These are phyloP conservation scores for Ziziphus jujuba DNA, from an alignment of 306 rosid genomes.

Conservation along the genomic window DNA sequence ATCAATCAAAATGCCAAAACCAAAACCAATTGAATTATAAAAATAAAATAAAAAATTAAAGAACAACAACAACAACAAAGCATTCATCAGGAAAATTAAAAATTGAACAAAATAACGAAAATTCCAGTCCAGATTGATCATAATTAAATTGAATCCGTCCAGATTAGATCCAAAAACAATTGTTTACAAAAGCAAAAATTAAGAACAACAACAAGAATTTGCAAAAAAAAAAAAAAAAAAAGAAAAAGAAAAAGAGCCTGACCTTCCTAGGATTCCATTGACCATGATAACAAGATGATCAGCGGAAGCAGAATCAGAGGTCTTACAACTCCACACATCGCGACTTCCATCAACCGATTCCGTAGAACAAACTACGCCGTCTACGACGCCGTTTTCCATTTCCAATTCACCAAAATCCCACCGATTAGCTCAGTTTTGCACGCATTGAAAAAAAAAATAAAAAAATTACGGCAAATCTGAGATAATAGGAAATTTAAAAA, in stretches of 20 bases:
- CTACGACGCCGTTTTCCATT: constrained; percentile 54
- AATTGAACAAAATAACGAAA: not conserved
- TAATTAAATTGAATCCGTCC: not conserved
- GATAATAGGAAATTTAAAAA: constrained; percentile 9
- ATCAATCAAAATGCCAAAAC: too few relatives aligned
- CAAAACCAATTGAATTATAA: not conserved
- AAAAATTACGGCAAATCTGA: not conserved
- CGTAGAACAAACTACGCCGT: constrained; percentile 56
- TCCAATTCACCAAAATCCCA: not conserved
- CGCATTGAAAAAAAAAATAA: constrained; percentile 12
- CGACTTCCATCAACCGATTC: constrained; percentile 62
- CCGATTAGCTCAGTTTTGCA: not conserved
- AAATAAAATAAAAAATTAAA: not conserved
- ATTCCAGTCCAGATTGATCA: not conserved
- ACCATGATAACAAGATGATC: constrained; percentile 93
- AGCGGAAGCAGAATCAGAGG: constrained; percentile 71
- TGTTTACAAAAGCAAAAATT: not conserved
- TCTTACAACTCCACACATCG: constrained; percentile 75
- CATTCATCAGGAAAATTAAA: not conserved
- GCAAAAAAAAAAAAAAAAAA: not conserved
- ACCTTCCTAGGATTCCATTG: constrained; percentile 95
- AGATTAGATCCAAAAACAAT: not conserved
- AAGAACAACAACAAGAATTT: constrained; percentile 7
- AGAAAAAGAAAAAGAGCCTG: constrained; percentile 1
- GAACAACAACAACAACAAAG: not conserved